Evolutionary conservation across 768 basidiomycete species (phyloP), one percentile per base, ranked within the genome.

Genomic region (Lactarius quietus): DNA sequence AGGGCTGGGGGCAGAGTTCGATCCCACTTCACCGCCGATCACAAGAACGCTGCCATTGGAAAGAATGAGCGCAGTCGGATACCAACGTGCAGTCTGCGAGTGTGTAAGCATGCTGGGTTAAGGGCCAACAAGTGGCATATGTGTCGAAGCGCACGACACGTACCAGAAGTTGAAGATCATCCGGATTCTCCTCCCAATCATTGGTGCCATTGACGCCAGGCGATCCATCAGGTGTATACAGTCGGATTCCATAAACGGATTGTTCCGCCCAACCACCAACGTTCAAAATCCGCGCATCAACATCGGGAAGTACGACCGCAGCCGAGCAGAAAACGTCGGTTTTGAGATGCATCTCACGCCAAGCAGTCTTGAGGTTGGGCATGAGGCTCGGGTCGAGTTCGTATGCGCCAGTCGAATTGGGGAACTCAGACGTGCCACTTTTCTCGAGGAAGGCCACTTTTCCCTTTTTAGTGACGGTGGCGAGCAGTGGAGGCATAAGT

Each of bases 371-470:
- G 61, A 77, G 78, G 35, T 81, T 76, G 64, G 78, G 65, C 0
- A 78, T 78, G 36, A 92, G 76, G 35, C 80, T 85, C 45, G 86
- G 73, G 70, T 92, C 90, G 29, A 93, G 78, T 68, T 93, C 91
- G 67, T 90, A 92, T 1, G 89, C 89, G 12, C 89, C 90, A 18
- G 91, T 90, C 4, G 86, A 81, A 73, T 90, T 90, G 3, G 72
- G 64, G 63, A 78, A 85, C 39, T 83, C 83, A 63, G 80, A 81
- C 29, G 89, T 90, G 12, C 89, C 88, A 4, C 59, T 75, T 73
- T 92, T 93, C 74, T 93, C 90, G 9, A 93, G 77, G 77, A 92
- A 89, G 1, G 86, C 82, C 55, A 92, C 86, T 71, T 92, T 93
- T 78, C 88, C 86, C 77, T 92, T 92, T 74, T 88, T 79, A 1